Evolutionary conservation across 2,329 filamentous ascomycete species (phyloP).

Genomic region (Phoma herbarum): DNA sequence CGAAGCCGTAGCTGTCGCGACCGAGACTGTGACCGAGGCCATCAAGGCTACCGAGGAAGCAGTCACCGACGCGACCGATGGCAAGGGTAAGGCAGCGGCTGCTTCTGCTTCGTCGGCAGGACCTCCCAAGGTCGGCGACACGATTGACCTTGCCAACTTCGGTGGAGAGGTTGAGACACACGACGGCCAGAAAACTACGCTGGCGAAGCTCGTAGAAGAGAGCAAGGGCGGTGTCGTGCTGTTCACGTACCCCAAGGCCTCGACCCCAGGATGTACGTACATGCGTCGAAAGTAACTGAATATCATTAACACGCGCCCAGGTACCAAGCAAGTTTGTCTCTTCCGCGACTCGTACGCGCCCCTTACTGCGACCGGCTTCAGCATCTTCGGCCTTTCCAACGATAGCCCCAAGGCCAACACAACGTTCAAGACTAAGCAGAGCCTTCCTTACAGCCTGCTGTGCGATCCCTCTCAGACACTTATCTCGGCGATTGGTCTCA

Average conservation of each 20-base stretch:
- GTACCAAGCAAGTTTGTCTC: constrained; percentile 90
- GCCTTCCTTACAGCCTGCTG: constrained; percentile 84
- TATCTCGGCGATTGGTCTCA: constrained; percentile 87
- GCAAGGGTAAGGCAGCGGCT: constrained; percentile 39
- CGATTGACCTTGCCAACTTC: constrained; percentile 63
- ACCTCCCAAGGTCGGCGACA: constrained; percentile 58
- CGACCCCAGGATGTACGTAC: constrained; percentile 88
- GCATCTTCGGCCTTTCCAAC: constrained; percentile 88
- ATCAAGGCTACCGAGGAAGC: constrained; percentile 46
- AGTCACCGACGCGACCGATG: constrained; percentile 42
- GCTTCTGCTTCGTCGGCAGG: constrained; percentile 18
- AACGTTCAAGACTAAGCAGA: constrained; percentile 90
- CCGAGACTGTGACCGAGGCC: constrained; percentile 45
- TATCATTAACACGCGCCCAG: constrained; percentile 57
- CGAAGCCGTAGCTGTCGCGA: constrained; percentile 42
- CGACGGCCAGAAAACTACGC: constrained; percentile 79
- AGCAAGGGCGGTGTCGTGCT: constrained; percentile 88
- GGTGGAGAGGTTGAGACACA: constrained; percentile 82
- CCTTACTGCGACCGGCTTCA: constrained; percentile 79
- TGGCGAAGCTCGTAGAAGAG: constrained; percentile 81
- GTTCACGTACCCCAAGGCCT: constrained; percentile 96
- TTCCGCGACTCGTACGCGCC: constrained; percentile 86
- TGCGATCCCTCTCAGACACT: constrained; percentile 80
- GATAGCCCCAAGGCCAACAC: constrained; percentile 93
- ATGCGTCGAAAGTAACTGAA: background rate